phyloP scores from a whole-genome alignment of 140 eudicot species.

The Anethum foeniculum region DNA sequence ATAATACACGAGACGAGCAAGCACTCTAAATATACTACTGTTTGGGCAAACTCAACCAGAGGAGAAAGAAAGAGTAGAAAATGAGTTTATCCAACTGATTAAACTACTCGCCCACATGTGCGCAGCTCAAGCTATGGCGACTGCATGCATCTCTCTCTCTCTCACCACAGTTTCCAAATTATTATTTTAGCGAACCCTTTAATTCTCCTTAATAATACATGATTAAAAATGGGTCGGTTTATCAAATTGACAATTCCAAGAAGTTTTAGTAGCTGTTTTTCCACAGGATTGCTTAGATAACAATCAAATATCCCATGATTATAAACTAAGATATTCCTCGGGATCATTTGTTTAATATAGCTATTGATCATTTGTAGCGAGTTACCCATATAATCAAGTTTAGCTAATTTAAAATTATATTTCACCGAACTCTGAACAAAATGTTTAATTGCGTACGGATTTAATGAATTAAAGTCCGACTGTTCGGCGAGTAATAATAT shows the following conservation, averaged over 20 bases:
- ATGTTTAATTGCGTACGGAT: too few relatives aligned
- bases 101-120: not conserved
- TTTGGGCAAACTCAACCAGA: not conserved
- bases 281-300: not conserved
- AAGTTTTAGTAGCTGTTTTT: slow-evolving; percentile 7
- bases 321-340: not conserved
- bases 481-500: too few relatives aligned
- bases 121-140: not conserved
- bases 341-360: not conserved
- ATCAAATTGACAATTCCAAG: not conserved
- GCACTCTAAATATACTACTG: not conserved
- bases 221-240: not conserved
- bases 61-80: not conserved
- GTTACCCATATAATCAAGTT: not conserved
- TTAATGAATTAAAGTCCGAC: too few relatives aligned
- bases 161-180: not conserved
- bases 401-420: not conserved
- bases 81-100: not conserved
- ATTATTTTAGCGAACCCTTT: not conserved
- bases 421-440: not conserved
- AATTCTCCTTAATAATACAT: not conserved
- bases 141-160: not conserved
- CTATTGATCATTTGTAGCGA: not conserved
- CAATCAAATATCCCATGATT: slow-evolving; percentile 2
- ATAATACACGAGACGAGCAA: not conserved